phyloP scores from a whole-genome alignment of 371 early-diverging fungal genomes.

The Enteropsectra breve region DNA sequence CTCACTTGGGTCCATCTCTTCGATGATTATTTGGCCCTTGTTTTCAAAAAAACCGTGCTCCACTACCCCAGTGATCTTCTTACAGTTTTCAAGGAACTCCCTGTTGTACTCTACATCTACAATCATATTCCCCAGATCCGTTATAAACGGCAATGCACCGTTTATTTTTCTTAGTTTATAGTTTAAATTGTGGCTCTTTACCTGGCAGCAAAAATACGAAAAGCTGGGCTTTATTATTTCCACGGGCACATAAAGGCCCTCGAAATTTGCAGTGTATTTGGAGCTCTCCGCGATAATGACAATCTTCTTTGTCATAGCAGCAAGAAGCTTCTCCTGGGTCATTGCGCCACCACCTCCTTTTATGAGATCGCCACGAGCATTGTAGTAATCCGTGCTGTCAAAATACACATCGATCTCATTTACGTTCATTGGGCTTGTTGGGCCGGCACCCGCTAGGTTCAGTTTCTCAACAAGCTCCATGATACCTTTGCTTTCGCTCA shows the following conservation, averaged over 20 bases:
- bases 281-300: conserved; percentile 48
- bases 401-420: conserved; percentile 52
- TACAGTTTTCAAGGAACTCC: conserved; percentile 33
- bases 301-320: conserved; percentile 24
- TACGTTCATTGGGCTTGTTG: conserved; percentile 1
- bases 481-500: too few species aligned
- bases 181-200: conserved; percentile 1
- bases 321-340: conserved; percentile 48
- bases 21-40: conserved; percentile 7
- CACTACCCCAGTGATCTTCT: conserved; percentile 52
- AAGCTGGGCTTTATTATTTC: conserved; percentile 38
- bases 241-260: conserved; percentile 46
- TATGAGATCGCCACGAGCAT: conserved; percentile 40
- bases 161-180: conserved; percentile 5
- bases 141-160: conserved; percentile 34
- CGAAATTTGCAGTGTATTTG: conserved; percentile 45
- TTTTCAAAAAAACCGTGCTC: conserved; percentile 52
- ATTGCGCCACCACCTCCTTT: conserved; percentile 57
- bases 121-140: conserved; percentile 52
- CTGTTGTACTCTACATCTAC: conserved; percentile 45
- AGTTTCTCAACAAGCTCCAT: too few species aligned
- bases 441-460: too few species aligned
- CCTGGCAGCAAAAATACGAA: neutral
- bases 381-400: conserved; percentile 57
- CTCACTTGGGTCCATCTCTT: conserved; percentile 4